These are phyloP conservation scores for Hansenula lynferdii DNA, from an alignment of 1,139 yeast genomes.

Conservation along the genomic window DNA sequence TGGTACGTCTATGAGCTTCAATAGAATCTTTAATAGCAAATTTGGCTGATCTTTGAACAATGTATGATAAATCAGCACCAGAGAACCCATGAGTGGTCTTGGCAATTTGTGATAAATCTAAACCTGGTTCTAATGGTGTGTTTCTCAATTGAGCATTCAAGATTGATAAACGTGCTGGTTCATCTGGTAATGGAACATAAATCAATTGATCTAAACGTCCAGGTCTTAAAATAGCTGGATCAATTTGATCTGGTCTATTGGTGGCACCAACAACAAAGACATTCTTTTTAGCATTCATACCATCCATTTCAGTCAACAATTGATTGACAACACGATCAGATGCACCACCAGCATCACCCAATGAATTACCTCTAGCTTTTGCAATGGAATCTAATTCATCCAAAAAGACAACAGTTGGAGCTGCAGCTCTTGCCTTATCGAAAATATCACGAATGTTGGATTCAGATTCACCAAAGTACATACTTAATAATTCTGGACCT, in stretches of 20 bases:
- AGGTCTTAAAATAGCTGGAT: conserved; percentile 97
- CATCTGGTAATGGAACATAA: conserved; percentile 98
- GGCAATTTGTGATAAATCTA: conserved; percentile 84
- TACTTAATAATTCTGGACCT: conserved; percentile 95
- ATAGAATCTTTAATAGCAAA: conserved; percentile 97
- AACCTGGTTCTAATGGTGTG: conserved; percentile 97
- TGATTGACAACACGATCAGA: conserved; percentile 98
- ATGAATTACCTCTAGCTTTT: conserved; percentile 90
- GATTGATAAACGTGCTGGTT: conserved; percentile 87
- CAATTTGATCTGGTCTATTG: conserved; percentile 98
- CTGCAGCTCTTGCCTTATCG: conserved; percentile 98
- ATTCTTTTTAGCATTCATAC: conserved; percentile 99
- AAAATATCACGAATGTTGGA: conserved; percentile 95
- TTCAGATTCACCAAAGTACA: conserved; percentile 99
- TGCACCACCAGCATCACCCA: conserved; percentile 98
- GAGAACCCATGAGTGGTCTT: conserved; percentile 94
- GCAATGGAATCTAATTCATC: conserved; percentile 99
- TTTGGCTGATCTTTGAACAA: conserved; percentile 98
- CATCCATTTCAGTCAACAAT: conserved; percentile 98
- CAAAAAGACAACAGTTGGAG: conserved; percentile 95
- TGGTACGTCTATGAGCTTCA: conserved; percentile 64
- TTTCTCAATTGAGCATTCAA: conserved; percentile 95
- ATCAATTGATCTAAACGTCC: conserved; percentile 98
- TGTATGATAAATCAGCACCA: conserved; percentile 97
- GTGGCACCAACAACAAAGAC: conserved; percentile 99